Base-by-base conservation (phyloP, 257 asterid genomes). In the Nicotiana paniculata region DNA sequence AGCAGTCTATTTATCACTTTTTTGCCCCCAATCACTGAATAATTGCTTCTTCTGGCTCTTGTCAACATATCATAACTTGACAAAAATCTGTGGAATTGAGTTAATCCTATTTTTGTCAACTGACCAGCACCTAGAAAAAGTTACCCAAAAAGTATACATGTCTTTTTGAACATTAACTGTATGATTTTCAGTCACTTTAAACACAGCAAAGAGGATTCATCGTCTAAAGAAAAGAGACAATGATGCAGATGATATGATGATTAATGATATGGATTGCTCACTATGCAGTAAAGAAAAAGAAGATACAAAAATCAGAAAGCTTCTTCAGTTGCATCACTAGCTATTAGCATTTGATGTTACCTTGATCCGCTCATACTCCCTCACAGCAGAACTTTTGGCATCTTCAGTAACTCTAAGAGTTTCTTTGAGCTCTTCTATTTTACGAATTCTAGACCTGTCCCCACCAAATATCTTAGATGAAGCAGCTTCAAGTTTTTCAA, bases 381-480 rank as follows among this genome's bases (percentile, higher is more conserved):
- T 83, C 80, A 89, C 86, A 61, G 99, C 99, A 87, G 90, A 79
- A 84, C 33, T 86, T 89, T 94, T 93, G 80, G 95, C 97, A 81
- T 90, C 92, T 89, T 94, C 98, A 5, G 98, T 96, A 68, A 83
- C 88, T 90, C 96, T 83, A 30, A 91, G 86, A 80, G 95, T 89
- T 87, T 94, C 99, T 82, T 87, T 90, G 75, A 96, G 85, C 90
- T 96, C 98, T 84, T 96, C 99, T 85, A 96, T 94, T 89, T 94
- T 96, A 81, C 90, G 93, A 67, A 91, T 87, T 88, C 99, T 93
- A 37, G 93, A 86, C 84, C 96, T 86, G 86, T 94, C 99, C 61
- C 99, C 99, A 77, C 98, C 99, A 89, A 96, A 96, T 88, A 96
- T 91, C 91, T 94, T 96, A 43, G 97, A 93, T 17, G 99, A 89